Percentiles rank a stretch among this genome's conserved stretches.
Conservation (phyloP, 1,139 yeast genomes). For the Blastobotrys apis region DNA sequence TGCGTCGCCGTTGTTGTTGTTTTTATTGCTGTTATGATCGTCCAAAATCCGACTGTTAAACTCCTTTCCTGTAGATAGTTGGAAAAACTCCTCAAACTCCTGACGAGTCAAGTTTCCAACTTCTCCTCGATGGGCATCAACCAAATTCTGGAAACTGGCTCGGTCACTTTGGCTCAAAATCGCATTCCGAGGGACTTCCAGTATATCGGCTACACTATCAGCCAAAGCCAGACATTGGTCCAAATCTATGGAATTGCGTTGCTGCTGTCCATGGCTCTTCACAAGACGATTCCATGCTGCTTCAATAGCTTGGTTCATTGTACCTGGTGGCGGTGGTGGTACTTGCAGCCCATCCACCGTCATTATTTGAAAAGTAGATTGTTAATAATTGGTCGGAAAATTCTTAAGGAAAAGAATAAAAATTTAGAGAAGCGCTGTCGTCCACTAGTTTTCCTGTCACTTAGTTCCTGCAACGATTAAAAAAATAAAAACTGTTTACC, state of each 20-base stretch:
- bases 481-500: too few relatives aligned
- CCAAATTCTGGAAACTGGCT: conserved; percentile 1
- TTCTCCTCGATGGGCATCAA: background rate
- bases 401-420: too few relatives aligned
- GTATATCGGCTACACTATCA: conserved; percentile 10
- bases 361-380: too few relatives aligned
- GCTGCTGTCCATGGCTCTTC: background rate
- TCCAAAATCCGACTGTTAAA: conserved; percentile 10
- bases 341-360: background rate
- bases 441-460: too few relatives aligned
- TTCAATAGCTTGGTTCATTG: conserved; percentile 6
- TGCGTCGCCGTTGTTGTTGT: background rate
- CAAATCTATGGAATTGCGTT: conserved; percentile 7
- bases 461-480: too few relatives aligned
- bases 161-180: conserved; percentile 7
- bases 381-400: too few relatives aligned
- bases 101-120: conserved; percentile 6
- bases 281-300: conserved; percentile 1
- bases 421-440: too few relatives aligned
- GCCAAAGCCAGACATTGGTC: conserved; percentile 10
- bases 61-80: conserved; percentile 9
- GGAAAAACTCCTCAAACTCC: conserved; percentile 14
- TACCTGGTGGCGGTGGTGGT: background rate
- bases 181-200: conserved; percentile 6
- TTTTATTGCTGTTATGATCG: background rate